phyloP scores from a whole-genome alignment of 2,329 filamentous ascomycete genomes.

The Xylariaceae sp. region DNA sequence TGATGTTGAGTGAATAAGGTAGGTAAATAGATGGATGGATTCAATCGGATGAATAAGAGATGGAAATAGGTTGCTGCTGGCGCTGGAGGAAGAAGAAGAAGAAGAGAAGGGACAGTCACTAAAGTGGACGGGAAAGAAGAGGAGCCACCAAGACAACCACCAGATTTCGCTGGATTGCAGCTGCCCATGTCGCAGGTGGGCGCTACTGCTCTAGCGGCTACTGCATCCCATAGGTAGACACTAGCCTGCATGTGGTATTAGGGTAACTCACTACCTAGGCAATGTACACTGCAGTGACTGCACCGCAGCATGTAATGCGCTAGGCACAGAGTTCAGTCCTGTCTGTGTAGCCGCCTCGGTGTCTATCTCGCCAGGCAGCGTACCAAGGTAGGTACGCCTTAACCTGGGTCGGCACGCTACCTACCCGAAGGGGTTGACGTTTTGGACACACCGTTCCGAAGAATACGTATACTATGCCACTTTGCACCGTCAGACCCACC shows the following conservation, averaged over 20 bases:
- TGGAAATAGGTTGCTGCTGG: constrained; percentile 11
- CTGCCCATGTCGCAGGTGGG: constrained; percentile 15
- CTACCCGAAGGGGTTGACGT: no score
- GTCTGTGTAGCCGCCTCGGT: not conserved
- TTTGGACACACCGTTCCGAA: no score
- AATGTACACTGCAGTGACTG: not conserved
- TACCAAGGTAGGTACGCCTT: no score
- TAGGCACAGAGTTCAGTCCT: not conserved
- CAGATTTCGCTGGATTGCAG: constrained; percentile 20
- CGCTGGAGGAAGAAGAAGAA: constrained; percentile 21
- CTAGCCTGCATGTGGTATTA: not conserved
- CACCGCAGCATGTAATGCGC: not conserved
- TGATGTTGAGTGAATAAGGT: not conserved
- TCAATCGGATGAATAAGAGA: constrained; percentile 16
- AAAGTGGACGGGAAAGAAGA: constrained; percentile 20
- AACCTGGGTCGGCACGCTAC: no score
- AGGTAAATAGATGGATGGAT: constrained; percentile 6
- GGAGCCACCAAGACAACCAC: constrained; percentile 15
- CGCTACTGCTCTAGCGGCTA: not conserved
- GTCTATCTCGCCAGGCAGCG: no score
- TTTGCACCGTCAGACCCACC: no score
- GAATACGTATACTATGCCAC: no score
- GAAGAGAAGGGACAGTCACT: constrained; percentile 20
- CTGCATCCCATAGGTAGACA: constrained; percentile 2
- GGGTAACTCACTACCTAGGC: not conserved